Evolutionary conservation across 176 grass and related monocot genomes (phyloP).

Genomic region (Cymbopogon citratus): DNA sequence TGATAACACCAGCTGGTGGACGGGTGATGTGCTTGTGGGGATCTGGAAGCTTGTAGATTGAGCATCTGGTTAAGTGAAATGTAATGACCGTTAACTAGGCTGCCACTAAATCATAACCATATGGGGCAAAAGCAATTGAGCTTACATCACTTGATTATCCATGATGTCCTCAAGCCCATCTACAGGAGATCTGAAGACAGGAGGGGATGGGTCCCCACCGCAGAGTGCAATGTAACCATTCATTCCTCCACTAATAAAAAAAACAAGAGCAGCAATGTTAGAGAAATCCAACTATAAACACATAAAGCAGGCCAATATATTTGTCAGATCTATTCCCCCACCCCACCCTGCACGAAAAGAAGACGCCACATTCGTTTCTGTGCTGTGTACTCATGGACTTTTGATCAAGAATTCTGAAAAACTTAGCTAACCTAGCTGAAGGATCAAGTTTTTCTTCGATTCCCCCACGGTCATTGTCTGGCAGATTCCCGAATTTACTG

Average conservation of each 20-base stretch:
- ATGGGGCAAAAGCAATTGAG: not conserved
- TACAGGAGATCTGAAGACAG: slow-evolving; percentile 83
- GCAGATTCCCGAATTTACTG: slow-evolving; percentile 64
- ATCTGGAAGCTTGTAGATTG: slow-evolving; percentile 95
- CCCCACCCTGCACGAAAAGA: not conserved
- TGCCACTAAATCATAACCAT: not conserved
- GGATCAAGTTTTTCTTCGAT: slow-evolving; percentile 89
- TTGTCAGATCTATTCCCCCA: not conserved
- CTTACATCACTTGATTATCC: slow-evolving; percentile 99
- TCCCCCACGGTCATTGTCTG: slow-evolving; percentile 42
- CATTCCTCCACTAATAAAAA: slow-evolving; percentile 81
- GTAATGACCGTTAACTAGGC: slow-evolving; percentile 16
- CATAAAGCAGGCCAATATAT: not conserved
- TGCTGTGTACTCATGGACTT: not conserved
- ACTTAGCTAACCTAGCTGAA: slow-evolving; percentile 58
- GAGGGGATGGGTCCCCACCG: slow-evolving; percentile 78
- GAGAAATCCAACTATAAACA: slow-evolving; percentile 6
- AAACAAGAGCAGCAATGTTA: slow-evolving; percentile 18
- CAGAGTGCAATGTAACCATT: slow-evolving; percentile 91
- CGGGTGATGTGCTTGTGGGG: slow-evolving; percentile 72
- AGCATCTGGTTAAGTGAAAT: slow-evolving; percentile 46
- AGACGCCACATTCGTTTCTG: not conserved
- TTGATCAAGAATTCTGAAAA: not conserved
- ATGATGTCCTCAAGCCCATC: slow-evolving; percentile 78
- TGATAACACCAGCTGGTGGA: slow-evolving; percentile 80